Evolutionary conservation across 2,329 filamentous ascomycete species (phyloP).

Genomic region (Curvularia verruculosa): DNA sequence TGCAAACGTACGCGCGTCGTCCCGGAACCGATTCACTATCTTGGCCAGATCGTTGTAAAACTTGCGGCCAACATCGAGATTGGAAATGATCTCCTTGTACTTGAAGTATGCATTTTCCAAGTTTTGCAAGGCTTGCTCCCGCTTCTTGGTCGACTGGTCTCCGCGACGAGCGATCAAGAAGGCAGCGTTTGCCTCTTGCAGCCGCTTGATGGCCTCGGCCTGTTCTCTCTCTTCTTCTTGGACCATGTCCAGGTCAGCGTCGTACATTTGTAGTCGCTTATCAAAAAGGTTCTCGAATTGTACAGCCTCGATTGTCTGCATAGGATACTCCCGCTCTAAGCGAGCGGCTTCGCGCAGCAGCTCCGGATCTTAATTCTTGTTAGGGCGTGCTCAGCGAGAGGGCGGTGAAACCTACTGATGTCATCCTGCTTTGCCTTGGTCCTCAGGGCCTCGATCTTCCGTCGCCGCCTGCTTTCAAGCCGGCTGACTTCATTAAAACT

Average conservation of each 20-base stretch:
- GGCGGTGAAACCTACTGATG: slow-evolving; percentile 63
- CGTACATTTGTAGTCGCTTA: slow-evolving; percentile 78
- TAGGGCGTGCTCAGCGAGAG: slow-evolving; percentile 23
- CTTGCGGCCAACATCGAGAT: slow-evolving; percentile 87
- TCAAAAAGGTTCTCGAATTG: slow-evolving; percentile 95
- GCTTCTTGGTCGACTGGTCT: slow-evolving; percentile 71
- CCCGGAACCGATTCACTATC: slow-evolving; percentile 83
- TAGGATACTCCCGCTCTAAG: slow-evolving; percentile 83
- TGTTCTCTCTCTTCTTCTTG: slow-evolving; percentile 78
- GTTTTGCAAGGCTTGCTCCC: slow-evolving; percentile 84
- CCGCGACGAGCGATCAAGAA: slow-evolving; percentile 75
- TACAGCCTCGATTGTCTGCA: slow-evolving; percentile 81
- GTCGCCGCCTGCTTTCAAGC: slow-evolving; percentile 78
- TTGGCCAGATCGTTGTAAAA: slow-evolving; percentile 96
- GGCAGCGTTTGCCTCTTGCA: slow-evolving; percentile 76
- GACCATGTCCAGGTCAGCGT: slow-evolving; percentile 74
- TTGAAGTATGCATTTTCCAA: slow-evolving; percentile 92
- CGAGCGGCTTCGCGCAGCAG: slow-evolving; percentile 83
- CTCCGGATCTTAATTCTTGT: slow-evolving; percentile 63
- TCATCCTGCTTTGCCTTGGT: slow-evolving; percentile 86
- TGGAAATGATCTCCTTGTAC: slow-evolving; percentile 94
- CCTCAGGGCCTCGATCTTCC: slow-evolving; percentile 78
- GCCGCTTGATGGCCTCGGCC: slow-evolving; percentile 69
- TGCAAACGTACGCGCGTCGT: slow-evolving; percentile 78
- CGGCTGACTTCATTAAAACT: slow-evolving; percentile 84